These are phyloP conservation scores for Thalassiosira tumida DNA, from an alignment of 352 stramenopile species.

Conservation along the genomic window DNA sequence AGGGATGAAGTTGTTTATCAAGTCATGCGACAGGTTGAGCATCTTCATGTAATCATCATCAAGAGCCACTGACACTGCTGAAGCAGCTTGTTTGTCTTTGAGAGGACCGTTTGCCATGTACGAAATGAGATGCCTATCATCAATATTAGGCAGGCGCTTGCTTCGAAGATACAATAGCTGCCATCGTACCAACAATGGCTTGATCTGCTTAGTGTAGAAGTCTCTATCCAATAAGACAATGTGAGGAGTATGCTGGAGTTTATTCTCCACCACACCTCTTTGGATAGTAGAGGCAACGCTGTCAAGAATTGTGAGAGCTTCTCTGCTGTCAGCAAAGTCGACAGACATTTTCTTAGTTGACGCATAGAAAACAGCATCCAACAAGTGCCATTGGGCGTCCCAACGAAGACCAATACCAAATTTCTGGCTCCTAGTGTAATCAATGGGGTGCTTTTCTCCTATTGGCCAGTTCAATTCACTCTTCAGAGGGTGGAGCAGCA, in stretches of 20 bases:
- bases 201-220: constrained; percentile 96
- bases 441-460: constrained; percentile 93
- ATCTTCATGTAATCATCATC: constrained; percentile 96
- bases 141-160: constrained; percentile 93
- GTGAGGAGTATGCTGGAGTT: constrained; percentile 97
- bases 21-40: constrained; percentile 98
- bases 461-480: constrained; percentile 95
- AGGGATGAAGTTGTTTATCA: constrained; percentile 97
- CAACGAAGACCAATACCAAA: constrained; percentile 92
- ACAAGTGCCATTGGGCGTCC: constrained; percentile 95
- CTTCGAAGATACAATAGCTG: constrained; percentile 94
- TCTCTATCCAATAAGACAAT: constrained; percentile 96
- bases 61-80: constrained; percentile 89
- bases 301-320: constrained; percentile 92
- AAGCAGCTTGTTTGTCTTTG: constrained; percentile 90
- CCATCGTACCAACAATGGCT: constrained; percentile 95
- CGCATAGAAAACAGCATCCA: constrained; percentile 96
- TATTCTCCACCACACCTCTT: constrained; percentile 94
- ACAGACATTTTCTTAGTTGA: constrained; percentile 92
- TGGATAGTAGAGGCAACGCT: constrained; percentile 91
- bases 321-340: constrained; percentile 92
- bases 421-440: constrained; percentile 92
- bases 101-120: constrained; percentile 92
- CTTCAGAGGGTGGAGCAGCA: constrained; percentile 94
- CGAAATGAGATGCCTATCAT: constrained; percentile 91